Base-by-base conservation (phyloP, 2,329 filamentous ascomycete genomes). In the Nemania abortiva region DNA sequence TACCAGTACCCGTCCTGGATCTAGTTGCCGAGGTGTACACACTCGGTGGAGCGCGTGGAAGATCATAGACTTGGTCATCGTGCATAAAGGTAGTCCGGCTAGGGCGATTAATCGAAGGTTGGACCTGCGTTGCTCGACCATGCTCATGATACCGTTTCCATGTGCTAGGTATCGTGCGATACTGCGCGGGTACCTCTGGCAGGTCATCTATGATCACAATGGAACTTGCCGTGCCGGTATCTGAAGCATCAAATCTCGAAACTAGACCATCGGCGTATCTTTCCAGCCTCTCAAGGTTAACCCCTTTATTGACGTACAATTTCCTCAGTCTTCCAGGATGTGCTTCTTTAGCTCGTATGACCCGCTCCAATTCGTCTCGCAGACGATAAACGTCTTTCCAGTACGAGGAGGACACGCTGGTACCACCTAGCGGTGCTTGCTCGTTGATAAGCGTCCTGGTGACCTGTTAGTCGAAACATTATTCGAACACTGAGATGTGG, bases 241-340 rank as follows among this genome's bases (percentile, higher is more conserved):
- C 42, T 47, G 53, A 56, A 63, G 9, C 45, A 27, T n/a, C 39
- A 57, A 63, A 63, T 13, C 39, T 49, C 18, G 24, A 49, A 24
- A 56, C 52, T 39, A 63, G 53, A 15, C 53, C 39, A 24, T 57
- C 11, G 24, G 61, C 61, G 22, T 63, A 63, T 49, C n/a, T 50
- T 39, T 63, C 52, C 9, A 63, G 3, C n/a, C 18, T n/a, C 6
- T 31, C 20, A 5, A 63, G 61, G 22, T 63, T 9, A 13, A 63
- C 53, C 39, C 61, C 61, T 39, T 63, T 63, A n/a, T 50, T 49
- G 37, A 63, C 52, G 2, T 7, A 39, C 42, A 63, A 27, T 49
- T 57, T 63, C 18, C 45, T 56, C 27, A 63, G 39, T 37, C 61
- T 56, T 50, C 52, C 61, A 6, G 61, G 52, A 49, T 63, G 61